Conservation (phyloP, 2,329 filamentous ascomycete genomes). For the Penicillium concentricum region DNA sequence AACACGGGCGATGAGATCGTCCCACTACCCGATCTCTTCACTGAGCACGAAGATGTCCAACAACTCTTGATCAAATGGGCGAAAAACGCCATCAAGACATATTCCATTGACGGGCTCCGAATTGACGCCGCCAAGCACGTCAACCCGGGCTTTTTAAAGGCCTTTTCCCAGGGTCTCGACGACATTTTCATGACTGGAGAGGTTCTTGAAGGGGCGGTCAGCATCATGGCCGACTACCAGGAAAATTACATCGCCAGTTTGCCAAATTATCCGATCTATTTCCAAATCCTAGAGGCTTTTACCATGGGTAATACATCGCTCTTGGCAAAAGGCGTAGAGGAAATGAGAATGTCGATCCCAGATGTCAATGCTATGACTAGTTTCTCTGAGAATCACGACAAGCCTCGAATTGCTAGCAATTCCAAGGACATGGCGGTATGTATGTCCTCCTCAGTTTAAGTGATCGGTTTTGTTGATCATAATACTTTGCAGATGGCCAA, state of each 20-base stretch:
- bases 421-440: constrained; percentile 52
- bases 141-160: constrained; percentile 40
- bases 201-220: constrained; percentile 37
- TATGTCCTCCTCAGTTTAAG: background rate
- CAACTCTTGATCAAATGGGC: constrained; percentile 44
- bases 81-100: constrained; percentile 40
- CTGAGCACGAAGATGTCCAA: constrained; percentile 42
- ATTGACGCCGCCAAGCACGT: constrained; percentile 52
- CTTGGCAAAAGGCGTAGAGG: constrained; percentile 25
- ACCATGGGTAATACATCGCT: constrained; percentile 29
- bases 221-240: constrained; percentile 44
- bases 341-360: constrained; percentile 25
- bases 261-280: constrained; percentile 48
- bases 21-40: constrained; percentile 50
- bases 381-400: constrained; percentile 62
- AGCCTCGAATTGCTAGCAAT: constrained; percentile 52
- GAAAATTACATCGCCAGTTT: constrained; percentile 41
- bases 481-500: constrained; percentile 47
- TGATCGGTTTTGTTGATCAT: constrained; percentile 4
- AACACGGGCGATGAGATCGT: constrained; percentile 36
- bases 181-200: constrained; percentile 49
- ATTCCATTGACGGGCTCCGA: constrained; percentile 51
- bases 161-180: constrained; percentile 35
- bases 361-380: constrained; percentile 50
- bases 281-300: constrained; percentile 33